phyloP scores from a whole-genome alignment of 805 yeast species.

The Ogataea degrootiae region DNA sequence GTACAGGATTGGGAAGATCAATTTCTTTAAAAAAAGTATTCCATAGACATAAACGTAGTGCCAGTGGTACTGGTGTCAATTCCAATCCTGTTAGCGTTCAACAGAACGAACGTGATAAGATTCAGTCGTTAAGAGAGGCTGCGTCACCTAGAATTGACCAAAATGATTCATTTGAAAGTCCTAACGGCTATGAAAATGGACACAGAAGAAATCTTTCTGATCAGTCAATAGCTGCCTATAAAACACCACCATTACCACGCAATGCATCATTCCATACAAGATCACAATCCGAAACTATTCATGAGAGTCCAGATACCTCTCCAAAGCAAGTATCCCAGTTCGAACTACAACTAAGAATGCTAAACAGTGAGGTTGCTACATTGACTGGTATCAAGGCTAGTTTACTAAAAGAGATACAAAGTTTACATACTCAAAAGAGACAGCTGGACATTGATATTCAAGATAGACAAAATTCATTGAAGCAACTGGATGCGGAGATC shows the following conservation, averaged over 20 bases:
- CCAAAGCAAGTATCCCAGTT: conserved; percentile 25
- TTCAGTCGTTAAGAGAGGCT: conserved; percentile 13
- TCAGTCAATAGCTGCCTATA: conserved; percentile 30
- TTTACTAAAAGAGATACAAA: conserved; percentile 46
- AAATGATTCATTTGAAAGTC: conserved; percentile 3
- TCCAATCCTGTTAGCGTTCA: too few relatives aligned
- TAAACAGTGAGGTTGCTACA: conserved; percentile 37
- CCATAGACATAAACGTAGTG: conserved; percentile 25
- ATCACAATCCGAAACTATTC: conserved; percentile 41
- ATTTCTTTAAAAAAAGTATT: conserved; percentile 20
- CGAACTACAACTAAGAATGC: conserved; percentile 36
- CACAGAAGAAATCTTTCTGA: conserved; percentile 26
- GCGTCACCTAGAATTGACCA: conserved; percentile 11
- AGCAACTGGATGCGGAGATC: conserved; percentile 9
- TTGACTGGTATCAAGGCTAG: conserved; percentile 37
- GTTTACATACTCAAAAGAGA: conserved; percentile 43
- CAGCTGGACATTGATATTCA: conserved; percentile 42
- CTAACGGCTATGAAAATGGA: background rate
- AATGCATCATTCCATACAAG: conserved; percentile 32
- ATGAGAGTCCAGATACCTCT: conserved; percentile 24
- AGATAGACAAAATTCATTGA: conserved; percentile 15
- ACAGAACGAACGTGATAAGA: conserved; percentile 8
- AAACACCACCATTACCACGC: conserved; percentile 43
- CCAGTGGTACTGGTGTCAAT: conserved; percentile 12
- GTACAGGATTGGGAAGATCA: conserved; percentile 17